Percentiles rank a stretch among this genome's conserved stretches.
phyloP scores from a whole-genome alignment of 345 rosid species.

The Noccaea bulbosa region DNA sequence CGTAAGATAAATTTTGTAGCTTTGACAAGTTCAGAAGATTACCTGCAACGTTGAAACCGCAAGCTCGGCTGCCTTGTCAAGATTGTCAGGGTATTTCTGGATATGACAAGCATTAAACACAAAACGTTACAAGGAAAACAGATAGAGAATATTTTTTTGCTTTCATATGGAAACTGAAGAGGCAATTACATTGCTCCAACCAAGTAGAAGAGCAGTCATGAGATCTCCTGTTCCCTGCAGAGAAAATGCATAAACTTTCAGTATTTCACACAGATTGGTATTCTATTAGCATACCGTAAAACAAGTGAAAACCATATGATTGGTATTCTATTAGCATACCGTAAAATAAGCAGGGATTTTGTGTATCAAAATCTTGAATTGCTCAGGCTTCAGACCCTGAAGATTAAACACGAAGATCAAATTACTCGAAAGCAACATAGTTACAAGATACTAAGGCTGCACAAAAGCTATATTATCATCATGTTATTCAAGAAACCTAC shows the following conservation, averaged over 20 bases:
- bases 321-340: constrained; percentile 47
- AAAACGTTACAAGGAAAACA: background rate
- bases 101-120: constrained; percentile 9
- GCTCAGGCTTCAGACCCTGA: constrained; percentile 80
- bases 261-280: constrained; percentile 7
- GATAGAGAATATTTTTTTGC: constrained; percentile 1
- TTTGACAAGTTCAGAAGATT: constrained; percentile 23
- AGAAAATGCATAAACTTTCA: constrained; percentile 16
- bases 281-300: background rate
- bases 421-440: background rate
- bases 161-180: constrained; percentile 20
- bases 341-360: constrained; percentile 97
- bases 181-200: constrained; percentile 93
- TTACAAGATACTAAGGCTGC: constrained; percentile 12
- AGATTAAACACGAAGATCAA: constrained; percentile 29
- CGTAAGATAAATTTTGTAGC: background rate
- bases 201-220: constrained; percentile 95
- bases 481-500: constrained; percentile 42
- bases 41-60: constrained; percentile 99
- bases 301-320: background rate
- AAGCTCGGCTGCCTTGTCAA: constrained; percentile 86
- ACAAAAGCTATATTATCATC: background rate
- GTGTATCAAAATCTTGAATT: constrained; percentile 83
- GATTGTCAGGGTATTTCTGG: constrained; percentile 89
- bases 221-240: constrained; percentile 97